Base-by-base conservation (phyloP, 2,329 filamentous ascomycete species). In the Pezicula rhizophila region DNA sequence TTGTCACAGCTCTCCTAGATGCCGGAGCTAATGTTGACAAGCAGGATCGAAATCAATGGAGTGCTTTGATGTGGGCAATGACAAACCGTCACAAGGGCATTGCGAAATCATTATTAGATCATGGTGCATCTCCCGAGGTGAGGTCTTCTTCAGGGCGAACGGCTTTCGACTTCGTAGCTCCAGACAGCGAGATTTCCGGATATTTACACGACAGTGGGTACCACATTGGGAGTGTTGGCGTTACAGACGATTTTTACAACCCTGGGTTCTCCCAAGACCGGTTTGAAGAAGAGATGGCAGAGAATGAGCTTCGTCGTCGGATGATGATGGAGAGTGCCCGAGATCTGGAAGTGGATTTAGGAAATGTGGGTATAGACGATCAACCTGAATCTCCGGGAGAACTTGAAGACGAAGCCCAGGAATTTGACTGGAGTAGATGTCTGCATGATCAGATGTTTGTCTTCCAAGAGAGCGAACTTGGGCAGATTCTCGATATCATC, bases 301-400 rank as follows among this genome's bases (percentile, higher is more conserved):
- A 99, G 67, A 96, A 89, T 59, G 93, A 97, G 68, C 82, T 96
- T 79, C 89, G 92, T 64, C 80, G 92, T 55, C 82, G 93, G 28
- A 96, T 99, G 90, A 96, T 97, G 92, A 93, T 95, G 81, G 93
- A 99, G 66, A 99, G 93, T 63, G 92, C 93, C 5, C 85, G 95
- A 57, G 96, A 99, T 66, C 75, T 99, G 33, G 93, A 99, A 67
- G 93, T 99, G 38, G 93, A 99, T 62, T 70, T 99, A 48, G 93
- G 92, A 11, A 99, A 96, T 60, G 80, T 99, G 49, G 93, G 93
- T 26, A 84, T 99, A 60, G 93, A 99, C 64, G 93, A 99, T 66
- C 87, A 95, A 62, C 89, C 91, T 46, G 93, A 97, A 80, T 75
- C 81, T 15, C 75, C 79, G 14, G 89, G 92, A 51, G 91, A 96